Percentiles rank a stretch among this genome's conserved stretches.
These are phyloP conservation scores for Geranium incanum DNA, from an alignment of 441 rosid species.

Conservation along the genomic window DNA sequence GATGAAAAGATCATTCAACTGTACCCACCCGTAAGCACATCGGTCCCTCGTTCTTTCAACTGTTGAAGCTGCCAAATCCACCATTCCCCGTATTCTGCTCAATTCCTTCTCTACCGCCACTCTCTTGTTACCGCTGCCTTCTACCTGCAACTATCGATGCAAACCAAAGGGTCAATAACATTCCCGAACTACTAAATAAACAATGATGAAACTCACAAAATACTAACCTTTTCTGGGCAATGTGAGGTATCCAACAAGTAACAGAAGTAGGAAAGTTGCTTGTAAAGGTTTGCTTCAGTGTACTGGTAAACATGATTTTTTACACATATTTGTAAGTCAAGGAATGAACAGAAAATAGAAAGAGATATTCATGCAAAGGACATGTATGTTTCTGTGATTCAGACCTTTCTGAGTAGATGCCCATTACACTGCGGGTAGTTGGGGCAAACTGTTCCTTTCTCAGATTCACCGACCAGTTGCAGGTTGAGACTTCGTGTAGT, in stretches of 20 bases:
- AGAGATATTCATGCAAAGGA: not conserved
- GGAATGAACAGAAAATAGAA: not conserved
- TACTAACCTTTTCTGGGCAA: conserved; percentile 62
- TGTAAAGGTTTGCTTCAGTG: conserved; percentile 83
- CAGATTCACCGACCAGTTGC: conserved; percentile 69
- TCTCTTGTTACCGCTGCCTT: conserved; percentile 33
- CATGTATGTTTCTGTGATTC: not conserved
- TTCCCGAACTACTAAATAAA: not conserved
- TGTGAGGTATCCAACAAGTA: conserved; percentile 59
- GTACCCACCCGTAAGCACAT: conserved; percentile 84
- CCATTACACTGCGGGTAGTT: conserved; percentile 88
- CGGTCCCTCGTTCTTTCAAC: conserved; percentile 54
- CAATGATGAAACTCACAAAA: not conserved
- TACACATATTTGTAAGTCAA: conserved; percentile 7
- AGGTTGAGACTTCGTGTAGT: conserved; percentile 57
- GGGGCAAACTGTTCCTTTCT: conserved; percentile 85
- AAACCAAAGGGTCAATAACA: not conserved
- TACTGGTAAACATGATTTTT: conserved; percentile 36
- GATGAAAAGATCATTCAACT: conserved; percentile 41
- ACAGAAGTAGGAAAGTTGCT: conserved; percentile 79
- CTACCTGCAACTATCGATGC: conserved; percentile 41
- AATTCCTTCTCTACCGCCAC: conserved; percentile 54
- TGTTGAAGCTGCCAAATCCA: conserved; percentile 46
- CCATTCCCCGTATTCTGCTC: conserved; percentile 45
- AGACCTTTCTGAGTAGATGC: conserved; percentile 68